Evolutionary conservation across 371 early-diverging fungal species (phyloP).

Genomic region (Syncephalastrum contaminatum): DNA sequence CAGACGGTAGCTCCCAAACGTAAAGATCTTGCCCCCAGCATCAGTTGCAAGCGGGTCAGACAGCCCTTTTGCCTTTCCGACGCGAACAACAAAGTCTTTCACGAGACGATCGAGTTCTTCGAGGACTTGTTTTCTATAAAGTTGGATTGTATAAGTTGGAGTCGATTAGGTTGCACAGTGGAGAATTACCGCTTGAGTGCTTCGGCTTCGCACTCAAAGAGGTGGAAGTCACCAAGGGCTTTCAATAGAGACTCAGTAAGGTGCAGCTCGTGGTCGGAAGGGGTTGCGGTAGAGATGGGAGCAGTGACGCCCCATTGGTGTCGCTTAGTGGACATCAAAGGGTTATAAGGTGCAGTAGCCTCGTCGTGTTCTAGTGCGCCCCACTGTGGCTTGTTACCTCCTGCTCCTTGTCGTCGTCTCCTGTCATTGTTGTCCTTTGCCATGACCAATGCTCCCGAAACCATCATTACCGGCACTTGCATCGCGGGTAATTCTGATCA

Average conservation of each 20-base stretch:
- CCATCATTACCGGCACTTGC: slow-evolving; percentile 4
- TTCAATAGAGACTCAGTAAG: slow-evolving; percentile 63
- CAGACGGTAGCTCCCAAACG: slow-evolving; percentile 98
- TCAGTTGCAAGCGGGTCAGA: slow-evolving; percentile 80
- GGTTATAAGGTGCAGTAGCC: too few species aligned
- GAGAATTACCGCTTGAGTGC: slow-evolving; percentile 38
- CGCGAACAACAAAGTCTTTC: slow-evolving; percentile 86
- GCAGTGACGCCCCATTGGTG: slow-evolving; percentile 60
- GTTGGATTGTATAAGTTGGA: not conserved
- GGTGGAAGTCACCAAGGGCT: slow-evolving; percentile 63
- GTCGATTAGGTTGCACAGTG: not conserved
- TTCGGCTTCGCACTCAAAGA: slow-evolving; percentile 80
- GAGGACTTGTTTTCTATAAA: slow-evolving; percentile 54
- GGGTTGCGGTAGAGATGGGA: slow-evolving; percentile 50
- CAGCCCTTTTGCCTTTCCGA: slow-evolving; percentile 61
- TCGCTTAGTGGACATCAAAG: slow-evolving; percentile 13
- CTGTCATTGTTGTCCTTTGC: too few species aligned
- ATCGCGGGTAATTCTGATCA: slow-evolving; percentile 5
- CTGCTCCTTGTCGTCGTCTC: too few species aligned
- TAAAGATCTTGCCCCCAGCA: slow-evolving; percentile 97
- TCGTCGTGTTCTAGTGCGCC: too few species aligned
- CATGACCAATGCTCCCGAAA: not conserved
- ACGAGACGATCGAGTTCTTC: slow-evolving; percentile 83
- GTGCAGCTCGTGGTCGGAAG: slow-evolving; percentile 61
- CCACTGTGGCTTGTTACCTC: too few species aligned